These are phyloP conservation scores for Emmonsiellopsis sp. DNA, from an alignment of 2,329 filamentous ascomycete genomes.

Conservation along the genomic window DNA sequence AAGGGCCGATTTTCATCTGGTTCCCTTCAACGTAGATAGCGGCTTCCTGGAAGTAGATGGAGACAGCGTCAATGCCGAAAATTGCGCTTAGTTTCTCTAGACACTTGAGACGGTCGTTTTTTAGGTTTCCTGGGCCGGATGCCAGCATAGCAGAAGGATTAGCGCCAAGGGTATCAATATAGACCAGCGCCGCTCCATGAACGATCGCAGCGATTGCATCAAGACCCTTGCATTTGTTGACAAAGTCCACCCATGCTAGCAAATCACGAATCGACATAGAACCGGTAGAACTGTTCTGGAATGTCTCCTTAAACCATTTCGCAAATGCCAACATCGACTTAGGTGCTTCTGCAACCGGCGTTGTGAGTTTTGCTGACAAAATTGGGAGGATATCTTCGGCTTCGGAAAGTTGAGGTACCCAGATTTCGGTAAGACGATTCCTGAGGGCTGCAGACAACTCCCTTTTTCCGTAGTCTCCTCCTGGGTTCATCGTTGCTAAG, in stretches of 20 bases:
- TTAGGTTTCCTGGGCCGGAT: constrained; percentile 58
- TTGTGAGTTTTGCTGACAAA: constrained; percentile 61
- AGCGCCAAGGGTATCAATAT: constrained; percentile 87
- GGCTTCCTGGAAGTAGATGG: constrained; percentile 56
- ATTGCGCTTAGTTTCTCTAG: constrained; percentile 62
- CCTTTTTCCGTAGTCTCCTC: constrained; percentile 95
- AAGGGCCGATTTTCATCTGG: constrained; percentile 61
- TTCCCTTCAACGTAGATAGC: constrained; percentile 46
- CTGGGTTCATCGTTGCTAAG: constrained; percentile 97
- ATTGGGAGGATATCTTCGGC: constrained; percentile 82
- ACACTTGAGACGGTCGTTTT: constrained; percentile 62
- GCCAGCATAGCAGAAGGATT: constrained; percentile 85
- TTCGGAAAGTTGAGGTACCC: constrained; percentile 83
- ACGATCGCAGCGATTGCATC: constrained; percentile 48
- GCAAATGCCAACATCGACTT: constrained; percentile 73
- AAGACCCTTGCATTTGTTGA: constrained; percentile 55
- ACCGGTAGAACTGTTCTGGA: constrained; percentile 61
- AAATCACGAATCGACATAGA: constrained; percentile 89
- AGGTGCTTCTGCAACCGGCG: constrained; percentile 49
- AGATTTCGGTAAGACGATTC: constrained; percentile 97
- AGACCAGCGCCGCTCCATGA: constrained; percentile 90
- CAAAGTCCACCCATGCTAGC: constrained; percentile 85
- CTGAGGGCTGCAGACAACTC: constrained; percentile 90
- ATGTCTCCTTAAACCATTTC: constrained; percentile 80
- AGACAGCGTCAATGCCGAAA: constrained; percentile 52